Percentiles rank a stretch among this genome's conserved stretches.
Evolutionary conservation across 179 eudicot genomes (phyloP).

Genomic region (Gypsophila paniculata): DNA sequence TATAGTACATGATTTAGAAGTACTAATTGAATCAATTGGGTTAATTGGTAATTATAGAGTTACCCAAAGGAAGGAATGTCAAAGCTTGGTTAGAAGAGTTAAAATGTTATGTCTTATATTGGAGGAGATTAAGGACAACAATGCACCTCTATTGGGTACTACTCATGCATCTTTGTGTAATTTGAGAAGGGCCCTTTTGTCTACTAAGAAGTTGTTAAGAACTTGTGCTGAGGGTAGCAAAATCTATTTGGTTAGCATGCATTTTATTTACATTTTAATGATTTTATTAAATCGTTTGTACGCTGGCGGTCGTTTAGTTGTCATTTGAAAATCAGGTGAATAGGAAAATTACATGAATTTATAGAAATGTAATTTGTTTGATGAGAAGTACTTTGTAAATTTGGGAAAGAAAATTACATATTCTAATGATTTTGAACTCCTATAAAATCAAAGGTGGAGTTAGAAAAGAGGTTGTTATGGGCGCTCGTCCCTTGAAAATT

Average conservation of each 20-base stretch:
- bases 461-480: no score
- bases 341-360: no score
- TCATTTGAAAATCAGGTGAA: no score
- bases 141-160: conserved; percentile 28
- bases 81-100: conserved; percentile 45
- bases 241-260: conserved; percentile 57
- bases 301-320: no score
- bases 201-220: conserved; percentile 54
- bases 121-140: conserved; percentile 56
- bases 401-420: no score
- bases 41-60: conserved; percentile 49
- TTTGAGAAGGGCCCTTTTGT: conserved; percentile 42
- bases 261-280: neutral
- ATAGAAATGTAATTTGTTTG: no score
- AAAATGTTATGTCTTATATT: conserved; percentile 53
- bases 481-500: no score
- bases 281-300: neutral
- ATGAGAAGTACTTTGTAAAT: no score
- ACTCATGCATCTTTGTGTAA: conserved; percentile 33
- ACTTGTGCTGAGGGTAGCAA: conserved; percentile 69
- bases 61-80: conserved; percentile 61
- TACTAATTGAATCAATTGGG: conserved; percentile 40
- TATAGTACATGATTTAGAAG: conserved; percentile 47
- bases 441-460: no score
- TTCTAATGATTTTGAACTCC: no score